Percentiles rank a stretch among this genome's conserved stretches.
Conservation (phyloP, 768 basidiomycete genomes). For the Strobilomyces dryophilus region DNA sequence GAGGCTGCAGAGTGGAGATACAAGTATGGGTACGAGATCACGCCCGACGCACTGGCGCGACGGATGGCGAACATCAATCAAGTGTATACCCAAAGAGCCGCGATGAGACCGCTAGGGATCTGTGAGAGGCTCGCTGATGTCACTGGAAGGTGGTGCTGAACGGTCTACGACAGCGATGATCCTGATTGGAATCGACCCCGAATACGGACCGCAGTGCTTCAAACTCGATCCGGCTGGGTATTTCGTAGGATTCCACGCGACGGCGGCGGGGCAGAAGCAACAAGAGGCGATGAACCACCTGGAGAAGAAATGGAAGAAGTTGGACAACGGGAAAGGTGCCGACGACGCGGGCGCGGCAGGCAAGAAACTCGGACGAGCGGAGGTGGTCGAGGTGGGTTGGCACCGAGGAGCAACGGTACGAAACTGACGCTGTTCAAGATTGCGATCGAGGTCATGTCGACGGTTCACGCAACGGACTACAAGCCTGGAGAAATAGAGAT, state of each 20-base stretch:
- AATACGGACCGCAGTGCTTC: constrained; percentile 94
- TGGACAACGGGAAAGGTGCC: constrained; percentile 72
- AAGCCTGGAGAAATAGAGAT: constrained; percentile 96
- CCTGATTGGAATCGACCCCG: constrained; percentile 87
- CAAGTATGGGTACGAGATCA: constrained; percentile 98
- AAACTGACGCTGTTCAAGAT: constrained; percentile 45
- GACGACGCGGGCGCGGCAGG: constrained; percentile 78
- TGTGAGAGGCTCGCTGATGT: constrained; percentile 47
- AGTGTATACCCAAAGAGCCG: constrained; percentile 96
- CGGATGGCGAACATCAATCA: constrained; percentile 97
- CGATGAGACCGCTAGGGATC: constrained; percentile 94
- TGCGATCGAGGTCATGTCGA: constrained; percentile 92
- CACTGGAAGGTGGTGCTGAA: background rate
- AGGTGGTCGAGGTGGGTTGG: constrained; percentile 82
- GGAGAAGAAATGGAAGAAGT: constrained; percentile 98
- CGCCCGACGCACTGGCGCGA: constrained; percentile 91
- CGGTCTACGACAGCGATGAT: constrained; percentile 71
- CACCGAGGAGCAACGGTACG: background rate
- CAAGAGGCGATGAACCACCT: constrained; percentile 98
- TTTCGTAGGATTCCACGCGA: constrained; percentile 97
- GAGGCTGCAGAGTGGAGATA: constrained; percentile 94
- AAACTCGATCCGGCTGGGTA: constrained; percentile 99
- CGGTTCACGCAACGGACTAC: constrained; percentile 93
- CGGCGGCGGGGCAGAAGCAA: constrained; percentile 93
- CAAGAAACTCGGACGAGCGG: constrained; percentile 62